phyloP scores from a whole-genome alignment of 495 filamentous ascomycete species.

The Penicillium chermesinum region DNA sequence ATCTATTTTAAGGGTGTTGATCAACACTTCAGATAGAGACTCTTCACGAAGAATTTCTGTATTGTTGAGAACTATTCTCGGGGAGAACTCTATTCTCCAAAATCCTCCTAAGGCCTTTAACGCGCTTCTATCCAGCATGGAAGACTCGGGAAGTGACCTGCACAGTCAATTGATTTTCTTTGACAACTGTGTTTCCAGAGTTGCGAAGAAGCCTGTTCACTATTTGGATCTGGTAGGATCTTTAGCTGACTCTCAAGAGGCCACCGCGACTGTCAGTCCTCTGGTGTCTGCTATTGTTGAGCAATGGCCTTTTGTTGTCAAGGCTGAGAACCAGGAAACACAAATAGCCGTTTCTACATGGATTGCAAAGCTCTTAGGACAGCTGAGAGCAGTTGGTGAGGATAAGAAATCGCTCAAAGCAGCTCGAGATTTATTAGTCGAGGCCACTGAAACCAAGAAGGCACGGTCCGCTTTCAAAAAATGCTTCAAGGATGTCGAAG shows the following conservation, averaged over 20 bases:
- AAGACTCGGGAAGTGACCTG: slow-evolving; percentile 32
- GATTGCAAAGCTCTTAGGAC: slow-evolving; percentile 44
- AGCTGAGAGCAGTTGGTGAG: slow-evolving; percentile 44
- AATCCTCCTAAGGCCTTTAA: slow-evolving; percentile 29
- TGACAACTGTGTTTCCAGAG: slow-evolving; percentile 71
- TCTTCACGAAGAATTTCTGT: slow-evolving; percentile 31
- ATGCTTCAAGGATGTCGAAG: slow-evolving; percentile 32
- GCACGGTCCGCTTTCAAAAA: slow-evolving; percentile 37
- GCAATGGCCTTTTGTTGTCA: slow-evolving; percentile 67
- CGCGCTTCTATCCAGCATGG: slow-evolving; percentile 40
- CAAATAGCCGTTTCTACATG: slow-evolving; percentile 48
- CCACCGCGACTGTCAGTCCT: slow-evolving; percentile 36
- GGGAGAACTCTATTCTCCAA: slow-evolving; percentile 33
- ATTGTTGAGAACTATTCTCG: slow-evolving; percentile 31
- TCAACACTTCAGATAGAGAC: slow-evolving; percentile 29
- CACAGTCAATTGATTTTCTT: slow-evolving; percentile 53
- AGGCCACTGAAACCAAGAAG: slow-evolving; percentile 35
- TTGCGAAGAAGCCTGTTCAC: slow-evolving; percentile 66
- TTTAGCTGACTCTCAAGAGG: slow-evolving; percentile 33
- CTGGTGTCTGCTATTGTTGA: slow-evolving; percentile 63
- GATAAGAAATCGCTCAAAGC: slow-evolving; percentile 33
- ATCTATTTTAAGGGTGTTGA: slow-evolving; percentile 40
- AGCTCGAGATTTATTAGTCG: slow-evolving; percentile 36
- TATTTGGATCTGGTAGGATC: slow-evolving; percentile 52
- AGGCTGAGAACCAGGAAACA: slow-evolving; percentile 35